Conservation (phyloP, 164 flowering plant species). For the Aristolochia fimbriata region DNA sequence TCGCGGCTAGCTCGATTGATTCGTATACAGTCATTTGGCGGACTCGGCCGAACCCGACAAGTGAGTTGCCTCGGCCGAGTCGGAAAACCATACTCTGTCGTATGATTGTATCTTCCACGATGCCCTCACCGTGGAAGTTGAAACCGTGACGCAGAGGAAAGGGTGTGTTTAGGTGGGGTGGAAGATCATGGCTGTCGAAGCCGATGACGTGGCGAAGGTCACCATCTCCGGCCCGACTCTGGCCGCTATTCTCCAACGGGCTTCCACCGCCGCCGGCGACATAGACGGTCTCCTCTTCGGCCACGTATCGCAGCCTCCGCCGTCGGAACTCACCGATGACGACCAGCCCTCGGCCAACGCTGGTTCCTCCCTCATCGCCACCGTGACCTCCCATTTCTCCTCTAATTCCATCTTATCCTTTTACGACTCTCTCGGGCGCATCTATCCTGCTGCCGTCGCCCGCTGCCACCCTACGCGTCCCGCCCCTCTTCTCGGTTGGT, state of each 20-base stretch:
- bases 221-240: slow-evolving; percentile 73
- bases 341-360: slow-evolving; percentile 23
- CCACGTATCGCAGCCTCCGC: slow-evolving; percentile 33
- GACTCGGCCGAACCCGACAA: no score
- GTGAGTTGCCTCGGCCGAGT: no score
- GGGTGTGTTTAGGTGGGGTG: no score
- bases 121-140: no score
- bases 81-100: no score
- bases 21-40: no score
- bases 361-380: slow-evolving; percentile 29
- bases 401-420: slow-evolving; percentile 34
- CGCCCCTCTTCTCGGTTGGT: slow-evolving; percentile 57
- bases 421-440: slow-evolving; percentile 43
- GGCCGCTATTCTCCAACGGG: slow-evolving; percentile 74
- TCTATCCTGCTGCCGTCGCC: slow-evolving; percentile 19
- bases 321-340: slow-evolving; percentile 58
- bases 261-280: slow-evolving; percentile 52
- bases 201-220: slow-evolving; percentile 51
- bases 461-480: slow-evolving; percentile 12
- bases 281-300: slow-evolving; percentile 83
- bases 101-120: no score
- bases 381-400: slow-evolving; percentile 48
- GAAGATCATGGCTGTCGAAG: no score
- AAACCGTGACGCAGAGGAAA: no score
- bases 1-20: no score